Evolutionary conservation across 176 grass and related monocot genomes (phyloP), one percentile per base, ranked within the genome.

Genomic region (Phoenix dactylifera): DNA sequence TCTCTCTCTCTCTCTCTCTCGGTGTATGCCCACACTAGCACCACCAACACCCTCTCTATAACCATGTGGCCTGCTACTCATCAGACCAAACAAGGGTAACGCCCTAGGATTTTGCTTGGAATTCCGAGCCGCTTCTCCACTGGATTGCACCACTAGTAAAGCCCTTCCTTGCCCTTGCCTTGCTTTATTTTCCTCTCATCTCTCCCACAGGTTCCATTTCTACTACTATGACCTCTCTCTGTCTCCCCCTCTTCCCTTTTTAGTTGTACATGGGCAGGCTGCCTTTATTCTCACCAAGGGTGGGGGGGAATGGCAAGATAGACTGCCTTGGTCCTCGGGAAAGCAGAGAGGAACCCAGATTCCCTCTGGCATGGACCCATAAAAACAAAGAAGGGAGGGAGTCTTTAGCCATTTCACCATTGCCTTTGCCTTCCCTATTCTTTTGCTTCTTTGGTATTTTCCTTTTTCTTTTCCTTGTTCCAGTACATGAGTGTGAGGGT

Each of bases 321-420:
- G 65, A 26, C 23, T 12, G 51, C 17, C 51, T 67, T 67, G 65
- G 51, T 32, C 25, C 54, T 54, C 30, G 65, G 24, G 65, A 67
- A 67, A 67, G 65, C 25, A 10, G 26, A 55, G 24, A 51, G 55
- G n/a, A 67, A 55, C 17, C n/a, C 51, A 67, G 65, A 67, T 67
- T 67, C 65, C 65, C 25, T 55, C 15, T 15, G 65, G 22, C 32
- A 64, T 54, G 65, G 26, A 54, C 26, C 32, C 32, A 39, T 39
- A 39, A 39, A 39, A 39, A 39, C 32, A 39, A 39, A 39, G 32
- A 10, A 39, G 32, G 32, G 32, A 39, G 32, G 7, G 0, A 39
- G 32, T 12, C 32, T 39, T 39, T 39, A 39, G 32, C 32, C 29
- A 14, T 2, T 6, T 5, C 3, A 4, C 12, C 6, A n/a, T 61